Percentiles rank a stretch among this genome's conserved stretches.
Conservation (phyloP, 2,329 filamentous ascomycete genomes). For the Rhynchosporium secalis region DNA sequence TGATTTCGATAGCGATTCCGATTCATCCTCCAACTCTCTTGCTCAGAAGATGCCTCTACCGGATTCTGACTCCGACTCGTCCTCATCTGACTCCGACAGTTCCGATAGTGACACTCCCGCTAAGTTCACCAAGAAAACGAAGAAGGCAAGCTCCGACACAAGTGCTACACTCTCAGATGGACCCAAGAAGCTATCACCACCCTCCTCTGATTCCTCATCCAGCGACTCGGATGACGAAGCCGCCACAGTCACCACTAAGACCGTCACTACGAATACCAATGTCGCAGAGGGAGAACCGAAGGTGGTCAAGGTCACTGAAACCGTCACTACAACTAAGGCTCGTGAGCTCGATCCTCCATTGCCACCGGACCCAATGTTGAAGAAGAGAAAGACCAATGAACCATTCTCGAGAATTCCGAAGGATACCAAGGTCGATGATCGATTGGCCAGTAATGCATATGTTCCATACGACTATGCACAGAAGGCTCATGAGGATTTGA, state of each 20-base stretch:
- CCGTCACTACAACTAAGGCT: slow-evolving; percentile 44
- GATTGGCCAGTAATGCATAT: slow-evolving; percentile 77
- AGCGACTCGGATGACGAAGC: slow-evolving; percentile 28
- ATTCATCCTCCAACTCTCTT: slow-evolving; percentile 34
- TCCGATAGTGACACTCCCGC: slow-evolving; percentile 45
- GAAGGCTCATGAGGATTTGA: slow-evolving; percentile 82
- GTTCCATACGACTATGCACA: slow-evolving; percentile 85
- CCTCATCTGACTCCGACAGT: slow-evolving; percentile 40
- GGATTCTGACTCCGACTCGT: slow-evolving; percentile 33
- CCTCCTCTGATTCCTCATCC: slow-evolving; percentile 33
- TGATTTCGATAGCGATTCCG: slow-evolving; percentile 33
- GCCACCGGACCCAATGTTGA: slow-evolving; percentile 40
- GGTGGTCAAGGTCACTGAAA: slow-evolving; percentile 29
- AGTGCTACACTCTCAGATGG: slow-evolving; percentile 39
- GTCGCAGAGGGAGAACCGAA: slow-evolving; percentile 29
- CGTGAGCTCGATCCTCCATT: slow-evolving; percentile 40
- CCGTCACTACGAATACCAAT: slow-evolving; percentile 43
- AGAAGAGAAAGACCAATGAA: slow-evolving; percentile 51
- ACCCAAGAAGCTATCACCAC: slow-evolving; percentile 30
- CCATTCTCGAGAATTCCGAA: slow-evolving; percentile 78
- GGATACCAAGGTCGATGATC: slow-evolving; percentile 66
- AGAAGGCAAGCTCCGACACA: slow-evolving; percentile 42
- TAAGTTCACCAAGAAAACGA: slow-evolving; percentile 48
- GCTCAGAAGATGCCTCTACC: slow-evolving; percentile 37
- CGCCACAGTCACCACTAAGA: slow-evolving; percentile 32